Percentiles rank a stretch among this genome's conserved stretches.
phyloP scores from a whole-genome alignment of 495 filamentous ascomycete species.

The Daldinia grandis region DNA sequence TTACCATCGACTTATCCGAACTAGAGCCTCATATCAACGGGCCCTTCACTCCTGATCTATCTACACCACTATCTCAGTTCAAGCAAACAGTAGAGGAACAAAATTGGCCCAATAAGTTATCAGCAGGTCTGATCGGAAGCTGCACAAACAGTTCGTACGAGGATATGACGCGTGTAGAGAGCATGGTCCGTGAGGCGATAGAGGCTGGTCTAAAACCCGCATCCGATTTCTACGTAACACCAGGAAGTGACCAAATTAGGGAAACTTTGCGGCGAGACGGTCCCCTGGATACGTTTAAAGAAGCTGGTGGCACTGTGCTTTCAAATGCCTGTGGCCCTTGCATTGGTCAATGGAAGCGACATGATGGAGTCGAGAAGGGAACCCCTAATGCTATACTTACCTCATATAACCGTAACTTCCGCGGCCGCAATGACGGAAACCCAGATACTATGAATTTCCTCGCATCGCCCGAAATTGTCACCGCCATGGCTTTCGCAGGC shows the following conservation, averaged over 20 bases:
- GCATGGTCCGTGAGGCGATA: constrained; percentile 87
- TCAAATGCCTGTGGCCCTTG: constrained; percentile 97
- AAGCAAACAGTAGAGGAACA: constrained; percentile 81
- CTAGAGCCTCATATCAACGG: constrained; percentile 98
- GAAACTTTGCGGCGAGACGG: constrained; percentile 88
- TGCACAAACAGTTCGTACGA: constrained; percentile 99
- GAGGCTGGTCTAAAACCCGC: constrained; percentile 88
- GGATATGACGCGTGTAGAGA: constrained; percentile 95
- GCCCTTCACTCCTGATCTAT: constrained; percentile 94
- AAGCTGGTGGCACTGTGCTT: constrained; percentile 86
- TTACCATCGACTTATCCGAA: constrained; percentile 89
- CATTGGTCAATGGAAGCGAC: constrained; percentile 96
- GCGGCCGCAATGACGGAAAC: constrained; percentile 96
- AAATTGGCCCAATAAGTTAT: constrained; percentile 89
- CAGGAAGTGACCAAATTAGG: constrained; percentile 95
- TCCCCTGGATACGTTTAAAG: constrained; percentile 84
- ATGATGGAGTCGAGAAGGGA: constrained; percentile 81
- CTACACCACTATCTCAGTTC: constrained; percentile 89
- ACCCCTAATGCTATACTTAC: constrained; percentile 94
- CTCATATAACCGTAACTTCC: constrained; percentile 99
- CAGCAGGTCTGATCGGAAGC: constrained; percentile 92
- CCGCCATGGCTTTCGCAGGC: constrained; percentile 92
- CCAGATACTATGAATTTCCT: constrained; percentile 98
- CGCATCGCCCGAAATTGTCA: constrained; percentile 94
- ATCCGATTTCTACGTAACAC: constrained; percentile 92